A percentile compares a stretch with the other conserved stretches of the same genome.
Conservation (phyloP, 345 rosid species). For the Citrus reticulata region DNA sequence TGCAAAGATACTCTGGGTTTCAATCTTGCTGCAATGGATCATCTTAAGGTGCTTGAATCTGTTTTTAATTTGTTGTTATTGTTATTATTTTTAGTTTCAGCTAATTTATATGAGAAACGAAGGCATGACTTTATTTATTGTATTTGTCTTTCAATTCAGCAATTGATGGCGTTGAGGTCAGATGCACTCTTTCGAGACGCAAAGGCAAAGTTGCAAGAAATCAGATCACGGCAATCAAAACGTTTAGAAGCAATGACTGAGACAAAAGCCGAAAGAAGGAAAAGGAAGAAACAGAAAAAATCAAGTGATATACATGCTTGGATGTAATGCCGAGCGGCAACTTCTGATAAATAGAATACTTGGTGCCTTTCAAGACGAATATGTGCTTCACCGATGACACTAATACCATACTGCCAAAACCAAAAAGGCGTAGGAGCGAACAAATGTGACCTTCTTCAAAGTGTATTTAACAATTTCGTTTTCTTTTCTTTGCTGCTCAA, state of each 20-base stretch:
- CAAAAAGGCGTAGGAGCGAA: background rate
- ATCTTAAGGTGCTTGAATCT: slow-evolving; percentile 56
- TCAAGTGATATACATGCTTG: slow-evolving; percentile 33
- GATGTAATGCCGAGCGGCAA: slow-evolving; percentile 8
- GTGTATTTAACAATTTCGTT: background rate
- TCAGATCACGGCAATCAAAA: slow-evolving; percentile 51
- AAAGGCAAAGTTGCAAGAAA: slow-evolving; percentile 61
- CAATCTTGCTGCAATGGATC: slow-evolving; percentile 97
- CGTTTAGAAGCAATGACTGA: slow-evolving; percentile 47
- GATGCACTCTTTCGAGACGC: slow-evolving; percentile 87
- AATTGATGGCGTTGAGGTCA: slow-evolving; percentile 84
- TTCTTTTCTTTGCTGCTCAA: background rate
- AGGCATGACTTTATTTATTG: background rate
- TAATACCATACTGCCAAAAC: background rate
- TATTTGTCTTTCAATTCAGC: slow-evolving; percentile 36
- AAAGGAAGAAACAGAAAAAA: slow-evolving; percentile 64
- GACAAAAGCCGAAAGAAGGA: slow-evolving; percentile 46
- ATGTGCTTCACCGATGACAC: background rate
- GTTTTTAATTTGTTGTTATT: background rate
- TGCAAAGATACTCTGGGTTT: slow-evolving; percentile 84
- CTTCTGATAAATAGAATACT: background rate
- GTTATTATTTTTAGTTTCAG: too few relatives aligned
- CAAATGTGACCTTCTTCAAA: background rate
- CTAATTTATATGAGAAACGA: too few relatives aligned
- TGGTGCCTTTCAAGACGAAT: background rate